Evolutionary conservation across 2,329 filamentous ascomycete genomes (phyloP).

Genomic region (Colletotrichum paranaense): DNA sequence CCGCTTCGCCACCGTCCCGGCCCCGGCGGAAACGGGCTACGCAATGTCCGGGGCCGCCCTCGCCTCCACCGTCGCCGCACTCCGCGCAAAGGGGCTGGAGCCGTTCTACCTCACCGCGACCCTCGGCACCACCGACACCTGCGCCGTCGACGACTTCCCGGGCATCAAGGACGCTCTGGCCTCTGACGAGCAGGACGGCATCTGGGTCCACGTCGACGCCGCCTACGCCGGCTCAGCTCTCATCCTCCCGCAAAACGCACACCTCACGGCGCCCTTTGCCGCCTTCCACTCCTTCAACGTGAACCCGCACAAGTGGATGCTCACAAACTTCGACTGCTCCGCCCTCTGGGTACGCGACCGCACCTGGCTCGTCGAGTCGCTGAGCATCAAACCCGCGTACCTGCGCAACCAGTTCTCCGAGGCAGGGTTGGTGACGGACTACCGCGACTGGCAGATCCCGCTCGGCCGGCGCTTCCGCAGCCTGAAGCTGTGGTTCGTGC

Average conservation of each 20-base stretch:
- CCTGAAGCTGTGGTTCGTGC: conserved; percentile 95
- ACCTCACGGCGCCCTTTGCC: conserved; percentile 70
- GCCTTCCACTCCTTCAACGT: conserved; percentile 90
- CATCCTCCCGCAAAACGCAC: conserved; percentile 82
- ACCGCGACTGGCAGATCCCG: conserved; percentile 97
- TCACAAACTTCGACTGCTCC: conserved; percentile 91
- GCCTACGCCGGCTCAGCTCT: conserved; percentile 92
- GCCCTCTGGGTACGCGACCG: conserved; percentile 84
- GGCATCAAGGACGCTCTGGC: conserved; percentile 68
- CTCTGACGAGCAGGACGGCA: conserved; percentile 52
- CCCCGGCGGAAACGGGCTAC: conserved; percentile 72
- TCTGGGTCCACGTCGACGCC: conserved; percentile 96
- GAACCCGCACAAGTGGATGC: conserved; percentile 98
- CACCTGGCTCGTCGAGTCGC: conserved; percentile 79
- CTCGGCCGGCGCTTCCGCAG: conserved; percentile 89
- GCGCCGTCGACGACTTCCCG: conserved; percentile 84
- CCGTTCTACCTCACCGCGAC: conserved; percentile 90
- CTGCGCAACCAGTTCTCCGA: conserved; percentile 85
- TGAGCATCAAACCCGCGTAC: conserved; percentile 84
- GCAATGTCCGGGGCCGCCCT: conserved; percentile 76
- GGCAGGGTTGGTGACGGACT: conserved; percentile 88
- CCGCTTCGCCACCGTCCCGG: conserved; percentile 78
- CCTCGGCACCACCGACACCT: conserved; percentile 88
- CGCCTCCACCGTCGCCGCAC: conserved; percentile 70
- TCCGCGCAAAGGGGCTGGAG: conserved; percentile 76